Base-by-base conservation (phyloP, 169 alveolate species). In the Plasmodium coatneyi region DNA sequence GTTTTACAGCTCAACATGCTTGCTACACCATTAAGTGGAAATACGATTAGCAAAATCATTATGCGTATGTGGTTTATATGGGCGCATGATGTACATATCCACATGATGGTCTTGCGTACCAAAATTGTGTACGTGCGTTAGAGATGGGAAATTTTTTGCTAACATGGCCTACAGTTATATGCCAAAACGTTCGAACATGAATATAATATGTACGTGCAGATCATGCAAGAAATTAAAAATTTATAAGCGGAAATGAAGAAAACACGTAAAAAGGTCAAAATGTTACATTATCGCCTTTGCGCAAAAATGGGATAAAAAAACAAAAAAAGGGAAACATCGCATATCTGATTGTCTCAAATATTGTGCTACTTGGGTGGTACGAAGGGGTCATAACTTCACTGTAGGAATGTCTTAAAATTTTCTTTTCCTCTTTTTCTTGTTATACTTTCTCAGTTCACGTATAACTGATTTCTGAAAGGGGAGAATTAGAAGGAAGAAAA, bases 371-470 rank as follows among this genome's bases (percentile, higher is more conserved):
- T 80, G 36, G 71, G 43, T 14, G 56, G 28, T 46, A 19, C 30
- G 7, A 80, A 16, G 19, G 25, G 60, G 66, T 80, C 60, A 80
- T 19, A 80, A 80, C 36, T 49, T 49, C 60, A 81, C 54, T 71
- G 74, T 66, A 83, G 72, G 30, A 16, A 12, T 25, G 41, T 83
- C 39, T 22, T 28, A 83, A 41, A 70, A 30, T 41, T 10, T 52
- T 39, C 76, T 36, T 71, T 83, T 83, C 56, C 10, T 82, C 71
- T 43, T 82, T 66, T 83, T 83, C 49, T 83, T 83, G 60, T 83
- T 83, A 39, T 83, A 83, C 52, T 39, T 71, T 54, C 49, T 83
- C 82, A 83, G 52, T 66, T 83, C 92, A 22, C 25, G 32, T 83
- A 83, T 39, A 41, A 83, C 82, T 34, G 92, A 83, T 36, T 34